Evolutionary conservation across 371 early-diverging fungal species (phyloP).

Genomic region (Dichotomocladium elegans): DNA sequence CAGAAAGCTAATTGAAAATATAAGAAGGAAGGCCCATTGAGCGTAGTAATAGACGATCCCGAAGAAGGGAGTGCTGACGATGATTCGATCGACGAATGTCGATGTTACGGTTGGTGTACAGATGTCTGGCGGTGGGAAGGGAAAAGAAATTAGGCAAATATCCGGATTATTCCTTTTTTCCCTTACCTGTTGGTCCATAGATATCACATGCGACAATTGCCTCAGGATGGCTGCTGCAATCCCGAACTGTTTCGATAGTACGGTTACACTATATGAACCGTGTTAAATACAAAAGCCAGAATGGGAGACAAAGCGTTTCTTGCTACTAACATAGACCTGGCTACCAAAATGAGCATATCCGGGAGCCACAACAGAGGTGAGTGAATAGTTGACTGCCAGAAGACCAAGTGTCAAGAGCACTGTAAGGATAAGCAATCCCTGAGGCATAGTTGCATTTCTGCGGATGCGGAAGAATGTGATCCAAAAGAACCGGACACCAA

Average conservation of each 20-base stretch:
- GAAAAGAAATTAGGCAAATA: background rate
- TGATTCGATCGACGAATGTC: conserved; percentile 46
- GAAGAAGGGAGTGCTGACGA: conserved; percentile 52
- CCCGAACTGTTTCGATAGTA: conserved; percentile 34
- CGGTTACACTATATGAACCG: conserved; percentile 54
- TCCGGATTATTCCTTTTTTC: background rate
- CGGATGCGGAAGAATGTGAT: conserved; percentile 51
- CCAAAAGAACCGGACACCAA: conserved; percentile 67
- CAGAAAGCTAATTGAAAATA: conserved; percentile 39
- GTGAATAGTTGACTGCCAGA: conserved; percentile 55
- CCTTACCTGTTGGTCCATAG: conserved; percentile 49
- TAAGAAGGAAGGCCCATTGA: conserved; percentile 53
- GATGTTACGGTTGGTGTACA: conserved; percentile 67
- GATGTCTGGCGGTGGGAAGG: conserved; percentile 24
- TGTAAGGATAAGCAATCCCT: conserved; percentile 53
- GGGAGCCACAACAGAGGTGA: conserved; percentile 61
- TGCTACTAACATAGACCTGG: conserved; percentile 57
- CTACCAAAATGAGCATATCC: conserved; percentile 68
- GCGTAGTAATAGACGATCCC: conserved; percentile 53
- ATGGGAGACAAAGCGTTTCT: background rate
- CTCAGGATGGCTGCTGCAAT: conserved; percentile 48
- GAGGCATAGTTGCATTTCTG: conserved; percentile 54
- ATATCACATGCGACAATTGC: conserved; percentile 61
- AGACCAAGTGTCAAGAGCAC: conserved; percentile 54
- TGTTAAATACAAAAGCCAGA: background rate